These are phyloP conservation scores for Penicillium sp. DNA, from an alignment of 2,329 filamentous ascomycete species.

Conservation along the genomic window DNA sequence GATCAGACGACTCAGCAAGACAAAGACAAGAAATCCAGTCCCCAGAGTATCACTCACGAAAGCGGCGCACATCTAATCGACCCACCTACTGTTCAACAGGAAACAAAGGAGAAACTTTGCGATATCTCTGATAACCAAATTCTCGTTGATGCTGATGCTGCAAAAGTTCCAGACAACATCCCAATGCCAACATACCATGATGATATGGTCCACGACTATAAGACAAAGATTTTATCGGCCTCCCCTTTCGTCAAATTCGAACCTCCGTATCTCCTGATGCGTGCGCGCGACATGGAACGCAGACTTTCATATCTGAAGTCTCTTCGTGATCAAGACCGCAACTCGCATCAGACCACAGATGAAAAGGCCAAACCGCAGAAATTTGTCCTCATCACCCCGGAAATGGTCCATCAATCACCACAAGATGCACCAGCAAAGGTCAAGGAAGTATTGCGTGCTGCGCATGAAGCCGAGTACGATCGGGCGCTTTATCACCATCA, in stretches of 20 bases:
- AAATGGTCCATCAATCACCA: slow-evolving; percentile 87
- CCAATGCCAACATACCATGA: slow-evolving; percentile 91
- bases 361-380: slow-evolving; percentile 67
- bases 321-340: slow-evolving; percentile 68
- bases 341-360: slow-evolving; percentile 48
- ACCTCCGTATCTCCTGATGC: slow-evolving; percentile 89
- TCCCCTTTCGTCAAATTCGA: slow-evolving; percentile 96
- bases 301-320: slow-evolving; percentile 78
- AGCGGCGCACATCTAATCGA: slow-evolving; percentile 1
- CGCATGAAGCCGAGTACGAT: slow-evolving; percentile 95
- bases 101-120: slow-evolving; percentile 17
- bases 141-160: slow-evolving; percentile 20
- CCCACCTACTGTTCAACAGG: slow-evolving; percentile 14
- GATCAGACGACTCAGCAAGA: slow-evolving; percentile 28
- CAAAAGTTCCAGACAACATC: slow-evolving; percentile 70
- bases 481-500: slow-evolving; percentile 91
- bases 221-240: slow-evolving; percentile 88
- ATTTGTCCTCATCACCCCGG: slow-evolving; percentile 88
- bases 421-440: slow-evolving; percentile 80
- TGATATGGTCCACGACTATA: slow-evolving; percentile 88
- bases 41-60: slow-evolving; percentile 2
- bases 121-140: slow-evolving; percentile 20
- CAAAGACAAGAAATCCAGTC: slow-evolving; percentile 11
- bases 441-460: slow-evolving; percentile 88
- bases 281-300: slow-evolving; percentile 85